A percentile compares a stretch with the other conserved stretches of the same genome.
These are phyloP conservation scores for Blastobotrys proliferans DNA, from an alignment of 1,139 yeast genomes.

Conservation along the genomic window DNA sequence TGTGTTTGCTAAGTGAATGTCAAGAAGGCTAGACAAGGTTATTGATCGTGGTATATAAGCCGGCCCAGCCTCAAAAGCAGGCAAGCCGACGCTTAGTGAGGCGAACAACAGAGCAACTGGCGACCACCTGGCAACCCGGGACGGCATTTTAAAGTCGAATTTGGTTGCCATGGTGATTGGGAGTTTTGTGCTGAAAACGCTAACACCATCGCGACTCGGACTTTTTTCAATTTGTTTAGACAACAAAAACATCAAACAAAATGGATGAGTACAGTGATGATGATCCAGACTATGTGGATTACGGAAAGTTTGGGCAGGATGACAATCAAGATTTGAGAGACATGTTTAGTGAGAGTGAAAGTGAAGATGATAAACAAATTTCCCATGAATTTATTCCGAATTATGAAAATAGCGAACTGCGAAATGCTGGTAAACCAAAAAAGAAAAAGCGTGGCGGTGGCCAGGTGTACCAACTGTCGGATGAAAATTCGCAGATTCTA, in stretches of 20 bases:
- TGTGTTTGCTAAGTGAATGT: no score
- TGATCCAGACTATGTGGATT: slow-evolving; percentile 10
- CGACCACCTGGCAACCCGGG: no score
- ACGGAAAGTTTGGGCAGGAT: not conserved
- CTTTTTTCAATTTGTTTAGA: not conserved
- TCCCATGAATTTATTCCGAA: slow-evolving; percentile 1
- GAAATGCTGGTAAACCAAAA: not conserved
- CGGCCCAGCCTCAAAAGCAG: no score
- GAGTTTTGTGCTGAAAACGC: not conserved
- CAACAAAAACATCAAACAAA: slow-evolving; percentile 1
- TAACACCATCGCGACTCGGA: not conserved
- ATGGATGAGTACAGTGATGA: slow-evolving; percentile 5
- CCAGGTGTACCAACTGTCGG: slow-evolving; percentile 17
- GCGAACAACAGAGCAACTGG: no score
- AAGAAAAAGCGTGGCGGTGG: not conserved
- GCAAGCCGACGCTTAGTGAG: no score
- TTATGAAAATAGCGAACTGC: slow-evolving; percentile 1
- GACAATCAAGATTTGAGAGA: not conserved
- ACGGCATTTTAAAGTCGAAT: no score
- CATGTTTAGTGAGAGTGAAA: slow-evolving; percentile 3
- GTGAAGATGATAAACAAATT: slow-evolving; percentile 4
- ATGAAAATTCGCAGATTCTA: slow-evolving; percentile 2
- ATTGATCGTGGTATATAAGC: no score
- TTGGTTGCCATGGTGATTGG: not conserved
- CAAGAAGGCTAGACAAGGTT: no score